A percentile compares a stretch with the other conserved stretches of the same genome.
phyloP scores from a whole-genome alignment of 345 rosid genomes.

The Bruguiera gymnorhiza region DNA sequence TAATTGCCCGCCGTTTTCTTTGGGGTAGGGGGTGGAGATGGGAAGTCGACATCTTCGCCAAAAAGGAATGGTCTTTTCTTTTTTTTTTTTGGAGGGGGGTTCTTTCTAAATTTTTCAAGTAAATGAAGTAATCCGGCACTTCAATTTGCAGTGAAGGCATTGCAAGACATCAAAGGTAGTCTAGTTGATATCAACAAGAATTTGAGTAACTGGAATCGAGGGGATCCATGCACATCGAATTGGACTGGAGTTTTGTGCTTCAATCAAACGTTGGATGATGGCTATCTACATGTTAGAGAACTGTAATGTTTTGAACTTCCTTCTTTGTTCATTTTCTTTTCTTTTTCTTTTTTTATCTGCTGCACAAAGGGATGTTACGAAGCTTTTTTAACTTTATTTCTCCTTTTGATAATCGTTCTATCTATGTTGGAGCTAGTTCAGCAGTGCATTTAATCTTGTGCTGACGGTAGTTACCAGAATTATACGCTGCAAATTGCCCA shows the following conservation, averaged over 20 bases:
- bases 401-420: background rate
- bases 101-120: background rate
- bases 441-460: background rate
- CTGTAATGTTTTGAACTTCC: constrained; percentile 42
- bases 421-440: background rate
- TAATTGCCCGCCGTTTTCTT: too few relatives aligned
- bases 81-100: too few relatives aligned
- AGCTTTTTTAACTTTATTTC: background rate
- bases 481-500: background rate
- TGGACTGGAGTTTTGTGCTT: constrained; percentile 92
- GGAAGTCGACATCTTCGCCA: too few relatives aligned
- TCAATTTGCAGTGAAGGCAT: constrained; percentile 40
- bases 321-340: background rate
- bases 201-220: constrained; percentile 68
- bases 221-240: constrained; percentile 80
- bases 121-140: background rate
- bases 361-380: background rate
- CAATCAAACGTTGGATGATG: constrained; percentile 49
- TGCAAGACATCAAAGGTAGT: constrained; percentile 16
- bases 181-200: constrained; percentile 56
- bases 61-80: background rate
- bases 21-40: too few relatives aligned
- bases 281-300: constrained; percentile 75
- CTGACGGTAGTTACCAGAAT: background rate
- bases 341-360: too few relatives aligned